Evolutionary conservation across 2,329 filamentous ascomycete species (phyloP).

Genomic region (Sclerotinia nivalis): DNA sequence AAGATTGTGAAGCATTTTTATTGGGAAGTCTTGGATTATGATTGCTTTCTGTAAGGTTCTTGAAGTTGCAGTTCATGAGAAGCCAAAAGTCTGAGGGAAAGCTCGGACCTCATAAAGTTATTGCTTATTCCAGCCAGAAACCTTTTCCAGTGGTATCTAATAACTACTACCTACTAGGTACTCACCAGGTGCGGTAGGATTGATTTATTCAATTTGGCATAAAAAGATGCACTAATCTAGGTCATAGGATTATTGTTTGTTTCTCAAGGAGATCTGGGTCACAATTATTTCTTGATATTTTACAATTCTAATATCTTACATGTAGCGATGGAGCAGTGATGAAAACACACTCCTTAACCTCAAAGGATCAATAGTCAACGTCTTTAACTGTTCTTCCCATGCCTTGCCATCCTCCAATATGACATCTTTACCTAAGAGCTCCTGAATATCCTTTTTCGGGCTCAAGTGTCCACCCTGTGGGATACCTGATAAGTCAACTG

Average conservation of each 20-base stretch:
- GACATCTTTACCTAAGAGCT: not conserved
- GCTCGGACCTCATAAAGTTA: not conserved
- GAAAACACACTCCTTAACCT: not conserved
- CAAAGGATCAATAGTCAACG: not conserved
- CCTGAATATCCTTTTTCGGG: not conserved
- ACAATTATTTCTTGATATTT: not conserved
- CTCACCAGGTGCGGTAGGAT: not conserved
- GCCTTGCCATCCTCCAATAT: slow-evolving; percentile 1
- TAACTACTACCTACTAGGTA: not conserved
- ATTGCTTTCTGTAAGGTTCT: not conserved
- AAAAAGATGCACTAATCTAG: not conserved
- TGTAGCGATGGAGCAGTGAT: slow-evolving; percentile 13
- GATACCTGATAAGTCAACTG: slow-evolving; percentile 47
- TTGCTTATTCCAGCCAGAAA: not conserved
- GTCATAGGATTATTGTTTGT: not conserved
- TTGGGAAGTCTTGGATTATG: not conserved
- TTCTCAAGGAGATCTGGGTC: not conserved
- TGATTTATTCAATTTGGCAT: not conserved
- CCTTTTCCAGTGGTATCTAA: not conserved
- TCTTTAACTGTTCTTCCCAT: slow-evolving; percentile 14
- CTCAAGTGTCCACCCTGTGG: slow-evolving; percentile 20
- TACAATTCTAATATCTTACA: slow-evolving; percentile 2
- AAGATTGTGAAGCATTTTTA: slow-evolving; percentile 30
- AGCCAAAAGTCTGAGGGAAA: not conserved
- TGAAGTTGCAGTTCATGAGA: not conserved